Evolutionary conservation across 495 filamentous ascomycete species (phyloP).

Genomic region (Ascobolus immersus): DNA sequence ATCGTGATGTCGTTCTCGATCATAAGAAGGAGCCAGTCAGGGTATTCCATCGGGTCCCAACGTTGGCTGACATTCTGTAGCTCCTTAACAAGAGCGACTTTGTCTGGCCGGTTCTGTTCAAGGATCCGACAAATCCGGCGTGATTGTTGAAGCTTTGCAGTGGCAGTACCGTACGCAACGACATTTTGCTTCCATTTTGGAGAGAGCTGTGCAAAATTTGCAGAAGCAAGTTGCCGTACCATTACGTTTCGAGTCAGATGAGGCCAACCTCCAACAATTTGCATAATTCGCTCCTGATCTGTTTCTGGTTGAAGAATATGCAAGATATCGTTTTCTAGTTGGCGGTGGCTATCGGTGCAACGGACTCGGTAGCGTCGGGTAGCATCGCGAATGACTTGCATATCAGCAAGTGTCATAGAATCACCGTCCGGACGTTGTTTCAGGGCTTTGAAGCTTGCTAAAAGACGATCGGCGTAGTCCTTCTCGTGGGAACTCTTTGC

Average conservation of each 20-base stretch:
- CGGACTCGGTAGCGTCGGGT: no score
- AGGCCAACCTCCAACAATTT: constrained; percentile 8
- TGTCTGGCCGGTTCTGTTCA: no score
- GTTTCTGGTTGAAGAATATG: constrained; percentile 1
- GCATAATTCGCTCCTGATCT: constrained; percentile 3
- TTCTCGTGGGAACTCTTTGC: constrained; percentile 6
- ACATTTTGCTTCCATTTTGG: constrained; percentile 11
- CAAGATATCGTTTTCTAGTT: constrained; percentile 10
- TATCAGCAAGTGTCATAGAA: no score
- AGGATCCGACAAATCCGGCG: no score
- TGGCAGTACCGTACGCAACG: constrained; percentile 17
- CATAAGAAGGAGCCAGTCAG: constrained; percentile 37
- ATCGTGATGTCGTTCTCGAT: constrained; percentile 38
- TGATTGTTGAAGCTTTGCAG: constrained; percentile 20
- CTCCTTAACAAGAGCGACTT: no score
- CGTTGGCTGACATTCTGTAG: constrained; percentile 21
- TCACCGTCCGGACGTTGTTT: no score
- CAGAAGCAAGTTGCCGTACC: constrained; percentile 4
- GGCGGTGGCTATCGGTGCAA: no score
- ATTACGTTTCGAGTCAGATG: constrained; percentile 7
- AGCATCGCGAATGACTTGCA: no score
- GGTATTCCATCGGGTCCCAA: constrained; percentile 25
- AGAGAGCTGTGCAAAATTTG: constrained; percentile 6
- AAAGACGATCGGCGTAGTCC: constrained; percentile 8
- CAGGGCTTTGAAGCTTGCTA: constrained; percentile 9